A percentile compares a stretch with the other conserved stretches of the same genome.
phyloP scores from a whole-genome alignment of 2,329 filamentous ascomycete species.

The Beauveria sp. region DNA sequence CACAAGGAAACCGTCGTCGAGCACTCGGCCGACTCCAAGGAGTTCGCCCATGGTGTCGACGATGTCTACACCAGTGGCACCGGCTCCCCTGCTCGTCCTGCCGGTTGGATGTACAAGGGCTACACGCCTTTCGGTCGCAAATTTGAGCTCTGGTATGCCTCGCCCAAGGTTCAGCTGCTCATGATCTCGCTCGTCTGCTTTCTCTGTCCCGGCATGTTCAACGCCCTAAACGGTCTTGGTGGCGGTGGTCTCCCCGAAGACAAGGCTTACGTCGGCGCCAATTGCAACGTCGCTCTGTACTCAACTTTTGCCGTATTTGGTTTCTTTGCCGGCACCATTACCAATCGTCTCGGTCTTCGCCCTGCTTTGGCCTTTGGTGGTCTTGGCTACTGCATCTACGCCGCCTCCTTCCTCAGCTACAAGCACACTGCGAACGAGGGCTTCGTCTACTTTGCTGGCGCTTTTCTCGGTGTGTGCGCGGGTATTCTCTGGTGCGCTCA shows the following conservation, averaged over 20 bases:
- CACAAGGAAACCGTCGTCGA: conserved; percentile 7
- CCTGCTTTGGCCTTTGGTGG: conserved; percentile 64
- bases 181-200: conserved; percentile 53
- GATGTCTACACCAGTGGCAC: background rate
- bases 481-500: conserved; percentile 77
- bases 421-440: conserved; percentile 59
- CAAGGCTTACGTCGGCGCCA: conserved; percentile 4
- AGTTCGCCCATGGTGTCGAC: background rate
- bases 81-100: conserved; percentile 27
- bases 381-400: conserved; percentile 69
- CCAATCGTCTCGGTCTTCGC: conserved; percentile 67
- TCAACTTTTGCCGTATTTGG: conserved; percentile 62
- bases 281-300: conserved; percentile 61
- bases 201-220: conserved; percentile 67
- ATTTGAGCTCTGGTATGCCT: conserved; percentile 59
- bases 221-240: conserved; percentile 57
- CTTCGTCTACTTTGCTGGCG: conserved; percentile 71
- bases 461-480: conserved; percentile 69
- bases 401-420: conserved; percentile 62
- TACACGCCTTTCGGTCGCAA: conserved; percentile 42
- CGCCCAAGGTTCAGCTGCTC: conserved; percentile 62
- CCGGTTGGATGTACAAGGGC: conserved; percentile 62
- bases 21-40: conserved; percentile 10
- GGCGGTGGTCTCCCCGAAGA: conserved; percentile 46
- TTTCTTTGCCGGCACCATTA: conserved; percentile 68